Evolutionary conservation across 1,139 yeast genomes (phyloP).

Genomic region (Yamadazyma aaseri): DNA sequence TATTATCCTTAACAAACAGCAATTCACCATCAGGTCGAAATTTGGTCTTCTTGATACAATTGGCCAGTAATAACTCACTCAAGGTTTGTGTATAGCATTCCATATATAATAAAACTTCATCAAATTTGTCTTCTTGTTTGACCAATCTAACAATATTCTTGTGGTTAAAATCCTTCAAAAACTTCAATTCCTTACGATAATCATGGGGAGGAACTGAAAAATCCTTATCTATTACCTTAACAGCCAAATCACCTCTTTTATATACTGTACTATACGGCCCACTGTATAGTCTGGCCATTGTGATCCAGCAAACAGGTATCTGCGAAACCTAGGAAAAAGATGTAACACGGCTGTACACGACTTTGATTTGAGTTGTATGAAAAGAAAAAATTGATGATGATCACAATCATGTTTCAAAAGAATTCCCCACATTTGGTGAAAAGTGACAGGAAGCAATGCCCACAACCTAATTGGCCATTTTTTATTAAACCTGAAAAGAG

Average conservation of each 20-base stretch:
- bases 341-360: too few species aligned
- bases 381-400: too few species aligned
- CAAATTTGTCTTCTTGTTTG: conserved; percentile 24
- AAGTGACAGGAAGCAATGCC: too few species aligned
- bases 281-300: conserved; percentile 27
- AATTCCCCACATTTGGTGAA: too few species aligned
- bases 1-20: conserved; percentile 12
- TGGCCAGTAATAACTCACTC: conserved; percentile 21
- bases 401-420: too few species aligned
- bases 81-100: conserved; percentile 31
- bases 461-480: too few species aligned
- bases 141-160: conserved; percentile 23
- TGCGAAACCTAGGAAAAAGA: too few species aligned
- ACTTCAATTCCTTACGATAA: conserved; percentile 30
- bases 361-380: too few species aligned
- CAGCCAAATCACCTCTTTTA: conserved; percentile 27
- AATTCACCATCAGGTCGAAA: conserved; percentile 10
- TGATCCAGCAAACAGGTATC: too few species aligned
- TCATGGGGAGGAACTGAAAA: conserved; percentile 39
- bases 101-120: conserved; percentile 37
- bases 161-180: conserved; percentile 25
- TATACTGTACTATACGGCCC: conserved; percentile 41
- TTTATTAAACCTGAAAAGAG: too few species aligned
- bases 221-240: conserved; percentile 43
- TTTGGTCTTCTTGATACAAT: conserved; percentile 13